These are phyloP conservation scores for Leucocoprinus leucothites DNA, from an alignment of 768 basidiomycete genomes.

Conservation along the genomic window DNA sequence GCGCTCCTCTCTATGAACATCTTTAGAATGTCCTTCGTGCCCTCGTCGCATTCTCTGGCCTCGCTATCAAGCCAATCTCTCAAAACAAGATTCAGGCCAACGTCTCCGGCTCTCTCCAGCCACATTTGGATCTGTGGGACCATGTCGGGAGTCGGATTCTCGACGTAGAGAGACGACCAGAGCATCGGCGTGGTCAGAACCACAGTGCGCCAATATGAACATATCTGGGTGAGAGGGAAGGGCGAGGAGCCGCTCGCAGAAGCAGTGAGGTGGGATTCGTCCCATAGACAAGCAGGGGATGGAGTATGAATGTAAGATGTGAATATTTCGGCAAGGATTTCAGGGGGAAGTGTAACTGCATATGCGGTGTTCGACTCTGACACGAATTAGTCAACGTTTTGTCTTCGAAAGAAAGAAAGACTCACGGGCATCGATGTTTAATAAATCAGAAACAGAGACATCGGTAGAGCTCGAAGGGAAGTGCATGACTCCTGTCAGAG, in stretches of 20 bases:
- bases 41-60: constrained; percentile 1
- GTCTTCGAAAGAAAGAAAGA: background rate
- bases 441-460: too few species aligned
- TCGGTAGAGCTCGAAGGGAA: too few species aligned
- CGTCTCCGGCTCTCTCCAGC: constrained; percentile 1
- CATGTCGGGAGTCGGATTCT: constrained; percentile 1
- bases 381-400: background rate
- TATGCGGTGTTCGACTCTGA: background rate
- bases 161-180: constrained; percentile 6
- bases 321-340: constrained; percentile 7
- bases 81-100: background rate
- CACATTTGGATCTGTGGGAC: constrained; percentile 1
- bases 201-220: constrained; percentile 6
- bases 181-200: background rate
- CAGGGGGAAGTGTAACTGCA: background rate
- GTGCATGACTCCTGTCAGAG: too few species aligned
- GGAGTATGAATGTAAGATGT: background rate
- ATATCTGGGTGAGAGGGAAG: constrained; percentile 4
- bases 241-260: background rate
- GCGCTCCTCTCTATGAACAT: background rate
- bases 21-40: background rate
- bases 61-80: constrained; percentile 8
- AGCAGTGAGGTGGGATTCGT: background rate
- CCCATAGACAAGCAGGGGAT: background rate
- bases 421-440: background rate